These are phyloP conservation scores for Kickxella alabastrina DNA, from an alignment of 192 early-diverging fungal species.

Conservation along the genomic window DNA sequence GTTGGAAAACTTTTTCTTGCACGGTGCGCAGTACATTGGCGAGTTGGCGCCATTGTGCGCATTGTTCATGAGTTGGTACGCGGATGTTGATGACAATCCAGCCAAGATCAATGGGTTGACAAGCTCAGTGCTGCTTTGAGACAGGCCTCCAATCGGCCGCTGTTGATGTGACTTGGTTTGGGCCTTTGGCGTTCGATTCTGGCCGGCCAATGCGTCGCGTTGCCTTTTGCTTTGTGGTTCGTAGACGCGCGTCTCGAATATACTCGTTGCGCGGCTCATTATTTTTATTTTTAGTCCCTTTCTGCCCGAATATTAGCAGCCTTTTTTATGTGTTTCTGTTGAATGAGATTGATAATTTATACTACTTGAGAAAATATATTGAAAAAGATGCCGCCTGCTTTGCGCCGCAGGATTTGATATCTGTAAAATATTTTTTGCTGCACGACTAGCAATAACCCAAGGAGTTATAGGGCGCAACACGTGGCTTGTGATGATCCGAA, in stretches of 20 bases:
- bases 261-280: too few relatives aligned
- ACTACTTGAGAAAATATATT: too few relatives aligned
- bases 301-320: too few relatives aligned
- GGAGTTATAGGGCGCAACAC: too few relatives aligned
- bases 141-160: slow-evolving; percentile 9
- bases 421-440: too few relatives aligned
- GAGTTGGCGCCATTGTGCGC: background rate
- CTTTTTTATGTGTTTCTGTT: background rate
- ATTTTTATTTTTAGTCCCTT: too few relatives aligned
- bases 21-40: slow-evolving; percentile 15
- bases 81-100: background rate
- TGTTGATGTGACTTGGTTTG: background rate
- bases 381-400: too few relatives aligned
- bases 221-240: background rate
- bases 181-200: too few relatives aligned
- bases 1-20: slow-evolving; percentile 29
- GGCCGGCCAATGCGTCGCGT: too few relatives aligned
- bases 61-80: background rate
- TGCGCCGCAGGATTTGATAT: too few relatives aligned
- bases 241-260: background rate
- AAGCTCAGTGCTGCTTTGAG: slow-evolving; percentile 28
- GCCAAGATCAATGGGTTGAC: slow-evolving; percentile 6
- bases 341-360: background rate
- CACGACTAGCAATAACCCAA: too few relatives aligned
- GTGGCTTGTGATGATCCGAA: too few relatives aligned